Evolutionary conservation across 2,329 filamentous ascomycete species (phyloP).

Genomic region (Zopfia rhizophila): DNA sequence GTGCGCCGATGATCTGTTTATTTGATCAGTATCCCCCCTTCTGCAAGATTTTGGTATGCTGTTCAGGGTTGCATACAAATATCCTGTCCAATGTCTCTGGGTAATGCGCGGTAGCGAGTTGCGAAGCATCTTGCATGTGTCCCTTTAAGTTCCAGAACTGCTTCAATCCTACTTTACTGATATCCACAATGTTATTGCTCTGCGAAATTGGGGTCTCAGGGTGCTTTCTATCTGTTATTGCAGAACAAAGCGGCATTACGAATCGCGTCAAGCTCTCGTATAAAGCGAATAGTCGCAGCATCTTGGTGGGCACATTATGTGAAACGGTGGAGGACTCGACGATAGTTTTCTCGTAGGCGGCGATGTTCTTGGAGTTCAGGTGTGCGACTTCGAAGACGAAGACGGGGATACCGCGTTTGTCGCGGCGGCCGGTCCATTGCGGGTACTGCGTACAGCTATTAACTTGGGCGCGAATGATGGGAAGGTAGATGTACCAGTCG

Average conservation of each 20-base stretch:
- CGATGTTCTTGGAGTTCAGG: conserved; percentile 83
- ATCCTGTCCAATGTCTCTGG: conserved; percentile 91
- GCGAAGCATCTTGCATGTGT: conserved; percentile 93
- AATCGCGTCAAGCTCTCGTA: conserved; percentile 95
- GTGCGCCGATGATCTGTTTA: conserved; percentile 81
- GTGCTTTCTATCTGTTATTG: conserved; percentile 75
- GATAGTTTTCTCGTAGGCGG: conserved; percentile 76
- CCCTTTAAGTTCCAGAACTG: conserved; percentile 95
- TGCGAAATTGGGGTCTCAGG: conserved; percentile 88
- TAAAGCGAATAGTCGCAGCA: conserved; percentile 87
- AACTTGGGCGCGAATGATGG: conserved; percentile 16
- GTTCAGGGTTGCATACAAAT: conserved; percentile 61
- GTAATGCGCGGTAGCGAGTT: conserved; percentile 91
- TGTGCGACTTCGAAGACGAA: conserved; percentile 90
- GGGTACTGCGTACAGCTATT: conserved; percentile 72
- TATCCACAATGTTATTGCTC: conserved; percentile 95
- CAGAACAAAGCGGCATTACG: conserved; percentile 83
- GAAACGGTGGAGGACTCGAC: conserved; percentile 67
- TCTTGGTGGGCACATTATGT: conserved; percentile 75
- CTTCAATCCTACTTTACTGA: conserved; percentile 85
- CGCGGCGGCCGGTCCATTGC: conserved; percentile 92
- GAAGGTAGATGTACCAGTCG: conserved; percentile 68
- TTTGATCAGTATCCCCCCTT: conserved; percentile 9
- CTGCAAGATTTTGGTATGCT: background rate
- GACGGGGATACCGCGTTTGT: conserved; percentile 89